Evolutionary conservation across 106 monocot genomes (phyloP), one percentile per base, ranked within the genome.

Genomic region (Dendrobium chrysotoxum): DNA sequence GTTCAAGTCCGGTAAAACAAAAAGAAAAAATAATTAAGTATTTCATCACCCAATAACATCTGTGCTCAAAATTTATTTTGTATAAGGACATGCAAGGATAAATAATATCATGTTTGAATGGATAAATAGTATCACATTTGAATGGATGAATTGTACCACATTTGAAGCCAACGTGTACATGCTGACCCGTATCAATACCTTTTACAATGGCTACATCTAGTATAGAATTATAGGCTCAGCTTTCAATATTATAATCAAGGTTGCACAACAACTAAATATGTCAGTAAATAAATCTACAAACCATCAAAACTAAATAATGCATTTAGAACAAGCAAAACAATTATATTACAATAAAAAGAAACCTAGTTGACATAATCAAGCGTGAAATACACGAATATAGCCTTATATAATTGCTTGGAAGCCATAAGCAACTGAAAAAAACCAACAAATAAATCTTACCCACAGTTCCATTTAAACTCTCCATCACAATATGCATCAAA

Each of bases 401-500:
- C n/a, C 23, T 35, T 70, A 70, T 70, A 8, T 31, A 70, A 35
- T 38, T 70, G 70, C 70, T 25, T 31, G 16, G 13, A 21, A 50
- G 12, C 26, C 26, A 20, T 26, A 76, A 76, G 47, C 2, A 74
- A 11, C 35, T 74, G 40, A 40, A 21, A 44, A 4, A 42, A 45
- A 39, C 31, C 41, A 44, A n/a, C 7, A 71, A 21, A 12, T 35
- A 80, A 53, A 61, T 80, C 90, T 84, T 91, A 93, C 95, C 95
- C 95, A 78, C 95, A 93, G 55, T 78, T 57, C 89, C 78, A 88
- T 79, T 86, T 93, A 79, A 95, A 95, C 46, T 93, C 92, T 71
- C 95, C 92, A 68, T 95, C 95, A 86, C 95, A 93, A 76, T 95
- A 95, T 42, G 82, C 89, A 28, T 88, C 86, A 79, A 93, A 95